Conservation (phyloP, 1,284 basidiomycete species). For the Cutaneotrichosporon dermatis region DNA sequence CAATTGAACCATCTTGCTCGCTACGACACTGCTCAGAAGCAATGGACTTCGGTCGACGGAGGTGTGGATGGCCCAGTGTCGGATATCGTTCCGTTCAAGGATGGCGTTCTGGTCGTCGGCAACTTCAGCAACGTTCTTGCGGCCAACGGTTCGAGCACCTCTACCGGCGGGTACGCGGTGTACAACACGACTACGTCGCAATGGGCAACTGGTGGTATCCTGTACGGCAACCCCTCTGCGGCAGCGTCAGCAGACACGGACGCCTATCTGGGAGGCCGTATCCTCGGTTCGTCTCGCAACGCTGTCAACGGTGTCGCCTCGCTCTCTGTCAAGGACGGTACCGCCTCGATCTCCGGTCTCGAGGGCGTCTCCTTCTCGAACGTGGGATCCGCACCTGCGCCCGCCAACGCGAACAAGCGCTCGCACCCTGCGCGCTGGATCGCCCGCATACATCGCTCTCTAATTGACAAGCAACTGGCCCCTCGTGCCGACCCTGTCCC, state of each 20-base stretch:
- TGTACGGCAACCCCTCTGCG: conserved; percentile 64
- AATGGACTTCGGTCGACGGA: conserved; percentile 66
- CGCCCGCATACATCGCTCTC: conserved; percentile 33
- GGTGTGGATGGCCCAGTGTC: conserved; percentile 75
- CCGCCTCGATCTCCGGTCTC: conserved; percentile 30
- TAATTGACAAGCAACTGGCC: conserved; percentile 19
- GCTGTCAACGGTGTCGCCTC: conserved; percentile 49
- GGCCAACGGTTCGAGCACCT: conserved; percentile 46
- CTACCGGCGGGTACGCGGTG: conserved; percentile 65
- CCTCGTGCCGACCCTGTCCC: conserved; percentile 54
- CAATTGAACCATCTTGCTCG: conserved; percentile 63
- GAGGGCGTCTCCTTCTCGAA: conserved; percentile 32
- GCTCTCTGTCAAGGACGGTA: conserved; percentile 42
- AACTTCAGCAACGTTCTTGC: conserved; percentile 63
- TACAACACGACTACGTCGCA: conserved; percentile 63
- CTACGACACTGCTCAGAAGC: conserved; percentile 65
- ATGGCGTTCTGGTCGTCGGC: conserved; percentile 64
- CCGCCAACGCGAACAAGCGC: not conserved
- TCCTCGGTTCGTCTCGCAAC: conserved; percentile 46
- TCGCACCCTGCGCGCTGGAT: conserved; percentile 15
- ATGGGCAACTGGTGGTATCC: conserved; percentile 70
- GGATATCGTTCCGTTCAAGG: conserved; percentile 54
- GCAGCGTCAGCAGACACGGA: conserved; percentile 53
- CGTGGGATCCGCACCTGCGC: conserved; percentile 19
- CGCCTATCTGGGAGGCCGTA: conserved; percentile 50